Evolutionary conservation across 495 filamentous ascomycete species (phyloP).

Genomic region (Penicillium steckii): DNA sequence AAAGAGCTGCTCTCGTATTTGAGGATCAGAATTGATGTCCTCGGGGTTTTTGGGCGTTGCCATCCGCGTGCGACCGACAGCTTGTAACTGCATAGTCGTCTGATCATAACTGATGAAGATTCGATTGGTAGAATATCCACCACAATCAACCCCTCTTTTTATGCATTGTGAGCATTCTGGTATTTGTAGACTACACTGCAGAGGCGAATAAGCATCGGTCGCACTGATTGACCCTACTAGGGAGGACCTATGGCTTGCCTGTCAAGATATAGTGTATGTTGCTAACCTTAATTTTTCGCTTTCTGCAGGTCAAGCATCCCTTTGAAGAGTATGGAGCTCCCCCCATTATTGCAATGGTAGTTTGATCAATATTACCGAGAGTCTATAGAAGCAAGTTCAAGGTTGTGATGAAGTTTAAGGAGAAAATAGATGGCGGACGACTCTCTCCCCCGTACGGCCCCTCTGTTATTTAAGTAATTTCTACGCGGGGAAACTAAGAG

Average conservation of each 20-base stretch:
- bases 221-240: neutral
- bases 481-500: neutral
- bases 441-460: no score
- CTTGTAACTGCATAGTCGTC: neutral
- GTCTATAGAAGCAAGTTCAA: no score
- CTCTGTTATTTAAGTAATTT: neutral
- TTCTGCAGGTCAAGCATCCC: neutral
- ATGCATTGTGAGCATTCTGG: neutral
- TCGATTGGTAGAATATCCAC: neutral
- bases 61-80: neutral
- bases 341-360: neutral
- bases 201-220: no score
- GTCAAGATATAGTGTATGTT: neutral
- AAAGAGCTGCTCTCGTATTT: neutral
- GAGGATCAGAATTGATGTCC: neutral
- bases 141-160: neutral
- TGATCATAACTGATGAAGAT: neutral
- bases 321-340: neutral
- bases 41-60: neutral
- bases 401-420: neutral
- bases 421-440: no score
- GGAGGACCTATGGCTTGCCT: no score
- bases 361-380: no score
- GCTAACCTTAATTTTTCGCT: neutral
- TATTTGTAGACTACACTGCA: neutral